phyloP scores from a whole-genome alignment of 345 rosid species.

The Gossypioides kirkii region DNA sequence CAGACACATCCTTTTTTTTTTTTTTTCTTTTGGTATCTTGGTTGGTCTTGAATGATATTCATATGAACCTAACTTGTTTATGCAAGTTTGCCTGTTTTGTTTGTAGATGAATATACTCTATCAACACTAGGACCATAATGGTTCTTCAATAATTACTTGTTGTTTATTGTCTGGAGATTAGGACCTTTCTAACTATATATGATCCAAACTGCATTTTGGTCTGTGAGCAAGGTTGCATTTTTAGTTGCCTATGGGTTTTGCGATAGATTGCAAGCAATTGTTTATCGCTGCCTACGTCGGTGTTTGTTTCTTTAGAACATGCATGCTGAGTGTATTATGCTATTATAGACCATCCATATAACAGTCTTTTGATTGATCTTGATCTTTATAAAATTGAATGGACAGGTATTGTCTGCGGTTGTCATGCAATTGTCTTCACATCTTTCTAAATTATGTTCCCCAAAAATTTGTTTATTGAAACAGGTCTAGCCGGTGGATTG shows the following conservation, averaged over 20 bases:
- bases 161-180: not conserved
- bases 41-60: not conserved
- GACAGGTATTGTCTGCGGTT: not conserved
- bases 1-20: not conserved
- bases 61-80: not conserved
- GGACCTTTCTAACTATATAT: not conserved
- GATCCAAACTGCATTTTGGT: not conserved
- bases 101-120: not conserved
- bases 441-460: not conserved
- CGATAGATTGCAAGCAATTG: not conserved
- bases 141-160: not conserved
- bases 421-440: not conserved
- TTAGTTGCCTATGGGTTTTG: not conserved
- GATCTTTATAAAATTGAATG: not conserved
- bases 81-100: not conserved
- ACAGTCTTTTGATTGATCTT: not conserved
- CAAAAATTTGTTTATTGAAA: slow-evolving; percentile 13
- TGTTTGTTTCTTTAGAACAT: not conserved
- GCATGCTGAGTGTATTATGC: not conserved
- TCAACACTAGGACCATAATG: not conserved
- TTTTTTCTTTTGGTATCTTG: not conserved
- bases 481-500: slow-evolving; percentile 64
- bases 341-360: not conserved
- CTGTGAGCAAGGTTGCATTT: not conserved
- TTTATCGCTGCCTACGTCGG: not conserved